These are phyloP conservation scores for Phytopythium oedochilum DNA, from an alignment of 352 stramenopile species.

Conservation along the genomic window DNA sequence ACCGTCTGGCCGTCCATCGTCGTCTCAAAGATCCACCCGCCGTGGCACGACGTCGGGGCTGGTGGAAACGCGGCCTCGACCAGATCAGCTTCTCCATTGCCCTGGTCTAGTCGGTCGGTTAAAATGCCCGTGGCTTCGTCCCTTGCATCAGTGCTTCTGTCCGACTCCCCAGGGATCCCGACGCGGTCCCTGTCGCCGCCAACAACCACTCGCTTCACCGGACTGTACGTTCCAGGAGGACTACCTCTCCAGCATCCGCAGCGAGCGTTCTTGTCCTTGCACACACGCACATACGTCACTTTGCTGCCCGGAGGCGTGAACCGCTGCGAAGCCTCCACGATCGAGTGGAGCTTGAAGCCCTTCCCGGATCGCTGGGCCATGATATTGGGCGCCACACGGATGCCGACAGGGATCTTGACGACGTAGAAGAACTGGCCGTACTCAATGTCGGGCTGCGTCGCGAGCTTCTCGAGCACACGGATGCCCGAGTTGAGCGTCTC, in stretches of 20 bases:
- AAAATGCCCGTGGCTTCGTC: background rate
- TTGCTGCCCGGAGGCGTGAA: conserved; percentile 79
- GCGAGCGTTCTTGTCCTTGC: conserved; percentile 63
- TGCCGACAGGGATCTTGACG: conserved; percentile 77
- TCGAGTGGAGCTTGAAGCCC: conserved; percentile 76
- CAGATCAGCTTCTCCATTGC: background rate
- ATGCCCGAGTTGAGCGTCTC: conserved; percentile 81
- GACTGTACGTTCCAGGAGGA: conserved; percentile 4
- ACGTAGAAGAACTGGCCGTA: conserved; percentile 83
- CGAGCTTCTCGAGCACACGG: conserved; percentile 62
- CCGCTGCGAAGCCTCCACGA: conserved; percentile 76
- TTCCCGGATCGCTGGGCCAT: conserved; percentile 80
- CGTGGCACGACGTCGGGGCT: conserved; percentile 39
- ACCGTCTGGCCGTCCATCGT: conserved; percentile 84
- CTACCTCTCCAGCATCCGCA: conserved; percentile 37
- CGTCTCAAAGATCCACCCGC: conserved; percentile 82
- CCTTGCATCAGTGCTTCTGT: background rate
- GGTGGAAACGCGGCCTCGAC: conserved; percentile 11
- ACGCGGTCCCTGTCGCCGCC: background rate
- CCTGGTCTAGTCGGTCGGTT: background rate
- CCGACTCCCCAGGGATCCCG: background rate
- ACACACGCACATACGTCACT: conserved; percentile 83
- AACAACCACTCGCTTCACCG: background rate
- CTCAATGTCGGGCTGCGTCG: conserved; percentile 56
- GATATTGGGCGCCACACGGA: conserved; percentile 76